phyloP scores from a whole-genome alignment of 2,329 filamentous ascomycete species.

The Lecanicillium sp. region DNA sequence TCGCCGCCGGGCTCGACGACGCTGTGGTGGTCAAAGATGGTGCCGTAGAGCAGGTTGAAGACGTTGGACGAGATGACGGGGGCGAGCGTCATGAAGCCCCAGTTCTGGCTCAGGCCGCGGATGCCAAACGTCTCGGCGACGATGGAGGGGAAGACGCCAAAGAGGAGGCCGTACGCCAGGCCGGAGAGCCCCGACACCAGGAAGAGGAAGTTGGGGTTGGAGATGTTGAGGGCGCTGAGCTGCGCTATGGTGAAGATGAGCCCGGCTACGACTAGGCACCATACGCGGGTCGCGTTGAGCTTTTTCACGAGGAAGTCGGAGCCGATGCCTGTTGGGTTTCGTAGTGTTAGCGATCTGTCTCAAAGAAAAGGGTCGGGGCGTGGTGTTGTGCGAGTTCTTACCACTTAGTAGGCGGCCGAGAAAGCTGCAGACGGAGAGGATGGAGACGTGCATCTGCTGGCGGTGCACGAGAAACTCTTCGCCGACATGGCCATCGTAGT shows the following conservation, averaged over 20 bases:
- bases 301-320: constrained; percentile 84
- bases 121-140: constrained; percentile 88
- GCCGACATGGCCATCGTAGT: constrained; percentile 67
- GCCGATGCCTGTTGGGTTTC: constrained; percentile 57
- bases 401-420: constrained; percentile 70
- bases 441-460: constrained; percentile 89
- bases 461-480: constrained; percentile 69
- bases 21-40: constrained; percentile 75
- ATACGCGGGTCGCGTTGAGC: constrained; percentile 73
- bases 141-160: constrained; percentile 83
- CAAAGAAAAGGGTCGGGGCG: neutral
- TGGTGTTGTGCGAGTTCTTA: constrained; percentile 35
- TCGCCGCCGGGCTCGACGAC: constrained; percentile 60
- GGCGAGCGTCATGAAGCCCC: constrained; percentile 89
- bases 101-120: constrained; percentile 83
- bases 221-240: constrained; percentile 64
- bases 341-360: constrained; percentile 11
- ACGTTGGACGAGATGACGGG: constrained; percentile 83
- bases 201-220: constrained; percentile 69
- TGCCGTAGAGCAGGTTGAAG: constrained; percentile 88
- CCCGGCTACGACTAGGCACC: constrained; percentile 78
- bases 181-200: constrained; percentile 79
- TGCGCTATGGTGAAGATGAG: constrained; percentile 75
- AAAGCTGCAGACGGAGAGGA: constrained; percentile 86
- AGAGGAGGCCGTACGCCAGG: constrained; percentile 77